A percentile compares a stretch with the other conserved stretches of the same genome.
These are phyloP conservation scores for Hypoxylon sp. DNA, from an alignment of 2,329 filamentous ascomycete species.

Conservation along the genomic window DNA sequence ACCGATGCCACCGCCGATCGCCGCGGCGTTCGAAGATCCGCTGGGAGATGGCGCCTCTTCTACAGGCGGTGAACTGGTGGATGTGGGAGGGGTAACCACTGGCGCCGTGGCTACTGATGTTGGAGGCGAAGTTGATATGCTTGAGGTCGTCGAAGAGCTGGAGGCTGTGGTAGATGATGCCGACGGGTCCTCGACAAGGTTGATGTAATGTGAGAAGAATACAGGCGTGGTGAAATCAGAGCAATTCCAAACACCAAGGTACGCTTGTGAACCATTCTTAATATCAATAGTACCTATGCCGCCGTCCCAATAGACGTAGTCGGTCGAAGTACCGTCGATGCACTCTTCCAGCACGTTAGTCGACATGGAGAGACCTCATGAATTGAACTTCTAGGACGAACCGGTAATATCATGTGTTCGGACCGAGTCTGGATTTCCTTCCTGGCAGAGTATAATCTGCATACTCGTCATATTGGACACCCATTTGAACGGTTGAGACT, in stretches of 20 bases:
- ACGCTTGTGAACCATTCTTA: constrained; percentile 33
- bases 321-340: constrained; percentile 6
- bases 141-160: background rate
- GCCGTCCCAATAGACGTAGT: constrained; percentile 38
- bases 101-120: background rate
- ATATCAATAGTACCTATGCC: constrained; percentile 33
- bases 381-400: constrained; percentile 5
- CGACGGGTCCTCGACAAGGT: constrained; percentile 18
- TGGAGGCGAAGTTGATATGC: background rate
- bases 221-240: constrained; percentile 24
- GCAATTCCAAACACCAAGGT: constrained; percentile 33
- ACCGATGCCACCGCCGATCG: constrained; percentile 31
- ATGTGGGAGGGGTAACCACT: background rate
- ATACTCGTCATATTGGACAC: constrained; percentile 32
- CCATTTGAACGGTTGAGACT: constrained; percentile 37
- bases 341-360: constrained; percentile 21
- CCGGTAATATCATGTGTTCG: constrained; percentile 18
- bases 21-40: constrained; percentile 16
- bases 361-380: background rate
- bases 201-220: constrained; percentile 40
- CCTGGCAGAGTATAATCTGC: constrained; percentile 22
- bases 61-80: background rate
- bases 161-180: background rate
- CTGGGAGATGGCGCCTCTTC: background rate
- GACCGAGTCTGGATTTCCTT: constrained; percentile 19